A percentile compares a stretch with the other conserved stretches of the same genome.
These are phyloP conservation scores for Oryza glumipatula DNA, from an alignment of 176 grass and related monocot species.

Conservation along the genomic window DNA sequence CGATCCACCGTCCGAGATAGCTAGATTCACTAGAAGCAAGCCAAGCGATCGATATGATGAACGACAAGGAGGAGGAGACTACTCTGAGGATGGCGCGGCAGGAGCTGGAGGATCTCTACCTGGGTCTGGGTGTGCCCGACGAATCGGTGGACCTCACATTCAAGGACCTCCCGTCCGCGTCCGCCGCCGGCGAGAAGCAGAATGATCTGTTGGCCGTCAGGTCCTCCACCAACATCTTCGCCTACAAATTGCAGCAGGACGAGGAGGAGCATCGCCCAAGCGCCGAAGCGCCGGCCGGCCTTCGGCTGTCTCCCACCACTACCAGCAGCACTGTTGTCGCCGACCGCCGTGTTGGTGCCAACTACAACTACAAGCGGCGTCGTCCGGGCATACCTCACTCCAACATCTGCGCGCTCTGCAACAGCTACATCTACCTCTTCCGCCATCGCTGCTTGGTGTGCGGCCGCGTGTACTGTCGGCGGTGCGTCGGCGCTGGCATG, in stretches of 20 bases:
- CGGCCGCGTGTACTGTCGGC: constrained; percentile 64
- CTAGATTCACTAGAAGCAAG: too few relatives aligned
- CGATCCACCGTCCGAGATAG: too few relatives aligned
- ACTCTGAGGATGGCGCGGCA: constrained; percentile 51
- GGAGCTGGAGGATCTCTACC: constrained; percentile 72
- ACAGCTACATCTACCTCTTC: constrained; percentile 54
- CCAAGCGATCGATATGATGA: constrained; percentile 9
- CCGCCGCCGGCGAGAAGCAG: not conserved
- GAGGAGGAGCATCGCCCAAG: not conserved
- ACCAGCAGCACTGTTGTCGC: not conserved
- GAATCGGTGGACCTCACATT: constrained; percentile 59
- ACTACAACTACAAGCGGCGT: not conserved
- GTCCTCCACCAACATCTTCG: constrained; percentile 64
- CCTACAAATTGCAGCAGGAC: constrained; percentile 38
- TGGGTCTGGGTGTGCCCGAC: constrained; percentile 50
- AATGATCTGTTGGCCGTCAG: not conserved
- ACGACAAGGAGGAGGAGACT: constrained; percentile 23
- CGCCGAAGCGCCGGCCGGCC: not conserved
- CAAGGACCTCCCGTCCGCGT: constrained; percentile 59
- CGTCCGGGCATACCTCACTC: constrained; percentile 67
- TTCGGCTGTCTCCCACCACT: not conserved
- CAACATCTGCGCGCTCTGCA: constrained; percentile 62
- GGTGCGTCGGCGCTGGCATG: constrained; percentile 56
- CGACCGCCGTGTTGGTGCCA: too few relatives aligned
- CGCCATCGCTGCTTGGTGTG: constrained; percentile 71